These are phyloP conservation scores for Pleurotus ostreatus DNA, from an alignment of 768 basidiomycete genomes.

Conservation along the genomic window DNA sequence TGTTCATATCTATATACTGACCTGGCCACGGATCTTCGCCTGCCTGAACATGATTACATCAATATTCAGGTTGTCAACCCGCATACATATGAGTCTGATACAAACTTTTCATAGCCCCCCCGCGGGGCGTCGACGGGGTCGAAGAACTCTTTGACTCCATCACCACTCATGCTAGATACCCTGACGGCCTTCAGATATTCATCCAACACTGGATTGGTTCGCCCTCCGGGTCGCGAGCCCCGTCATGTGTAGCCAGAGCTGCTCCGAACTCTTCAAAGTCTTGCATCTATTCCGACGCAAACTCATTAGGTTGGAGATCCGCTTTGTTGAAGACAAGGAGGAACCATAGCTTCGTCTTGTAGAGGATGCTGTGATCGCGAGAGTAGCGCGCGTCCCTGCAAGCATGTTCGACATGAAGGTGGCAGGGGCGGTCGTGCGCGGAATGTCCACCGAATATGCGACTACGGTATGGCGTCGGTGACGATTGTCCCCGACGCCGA, in stretches of 20 bases:
- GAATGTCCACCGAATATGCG: constrained; percentile 97
- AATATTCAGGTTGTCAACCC: constrained; percentile 2
- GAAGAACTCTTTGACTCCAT: constrained; percentile 88
- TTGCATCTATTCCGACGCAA: constrained; percentile 96
- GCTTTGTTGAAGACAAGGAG: constrained; percentile 99
- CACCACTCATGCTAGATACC: constrained; percentile 95
- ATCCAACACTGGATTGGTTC: constrained; percentile 91
- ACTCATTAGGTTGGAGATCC: constrained; percentile 85
- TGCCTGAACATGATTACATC: constrained; percentile 38
- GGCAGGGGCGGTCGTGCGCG: constrained; percentile 87
- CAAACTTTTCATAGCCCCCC: constrained; percentile 85
- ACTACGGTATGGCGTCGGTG: constrained; percentile 97
- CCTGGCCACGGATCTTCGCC: constrained; percentile 70
- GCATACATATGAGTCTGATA: constrained; percentile 4
- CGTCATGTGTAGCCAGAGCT: constrained; percentile 70
- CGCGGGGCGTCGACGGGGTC: constrained; percentile 85
- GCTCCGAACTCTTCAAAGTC: constrained; percentile 96
- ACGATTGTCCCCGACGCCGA: constrained; percentile 98
- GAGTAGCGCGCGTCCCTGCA: constrained; percentile 62
- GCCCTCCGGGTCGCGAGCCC: constrained; percentile 71
- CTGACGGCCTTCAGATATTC: constrained; percentile 97
- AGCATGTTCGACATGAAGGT: constrained; percentile 99
- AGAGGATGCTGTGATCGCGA: constrained; percentile 66
- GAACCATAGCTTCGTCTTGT: constrained; percentile 97
- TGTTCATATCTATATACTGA: constrained; percentile 73